Base-by-base conservation (phyloP, 2,329 filamentous ascomycete species). In the Xylariaceae sp. region DNA sequence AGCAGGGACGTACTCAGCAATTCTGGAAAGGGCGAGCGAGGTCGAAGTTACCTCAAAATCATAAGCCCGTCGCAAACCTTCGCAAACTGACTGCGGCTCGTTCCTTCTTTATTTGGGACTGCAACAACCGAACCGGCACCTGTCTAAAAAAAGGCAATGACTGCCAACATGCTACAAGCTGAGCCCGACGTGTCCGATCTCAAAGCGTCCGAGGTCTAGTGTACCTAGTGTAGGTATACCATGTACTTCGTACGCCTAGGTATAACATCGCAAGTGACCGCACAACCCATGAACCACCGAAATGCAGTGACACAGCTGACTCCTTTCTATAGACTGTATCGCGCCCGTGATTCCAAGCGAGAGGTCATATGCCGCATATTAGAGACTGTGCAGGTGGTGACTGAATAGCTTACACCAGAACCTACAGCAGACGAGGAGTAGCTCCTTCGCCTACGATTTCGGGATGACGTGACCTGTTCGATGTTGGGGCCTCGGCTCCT, bases 341-440 rank as follows among this genome's bases (percentile, higher is more conserved):
- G 22, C 39, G 18, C 52, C 21, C 37, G 39, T 57, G 52, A 55
- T 50, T 40, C 29, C 21, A 12, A 47, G 40, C 16, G 21, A 18
- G 26, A 45, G 51, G 42, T 55, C 55, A 57, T 48, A 55, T 55
- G 55, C 39, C 22, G 34, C 47, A 30, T 39, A 45, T 18, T 22
- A 19, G 42, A 26, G 16, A 30, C 32, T 13, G 32, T 15, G n/a
- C 10, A 36, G 16, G 32, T 34, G 32, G 13, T 34, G 32, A 34
- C 32, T 3, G 32, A 15, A 34, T 10, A 34, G 26, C 32, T 36
- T 43, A 42, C n/a, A 15, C 18, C n/a, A n/a, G 12, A 26, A 39
- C 29, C 32, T 45, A 37, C 46, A 12, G 41, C 18, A 29, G 47
- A 19, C 16, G 18, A 12, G 30, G 29, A 34, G 13, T 34, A 5